These are phyloP conservation scores for Trichosporon sp. DNA, from an alignment of 1,284 basidiomycete species.

Conservation along the genomic window DNA sequence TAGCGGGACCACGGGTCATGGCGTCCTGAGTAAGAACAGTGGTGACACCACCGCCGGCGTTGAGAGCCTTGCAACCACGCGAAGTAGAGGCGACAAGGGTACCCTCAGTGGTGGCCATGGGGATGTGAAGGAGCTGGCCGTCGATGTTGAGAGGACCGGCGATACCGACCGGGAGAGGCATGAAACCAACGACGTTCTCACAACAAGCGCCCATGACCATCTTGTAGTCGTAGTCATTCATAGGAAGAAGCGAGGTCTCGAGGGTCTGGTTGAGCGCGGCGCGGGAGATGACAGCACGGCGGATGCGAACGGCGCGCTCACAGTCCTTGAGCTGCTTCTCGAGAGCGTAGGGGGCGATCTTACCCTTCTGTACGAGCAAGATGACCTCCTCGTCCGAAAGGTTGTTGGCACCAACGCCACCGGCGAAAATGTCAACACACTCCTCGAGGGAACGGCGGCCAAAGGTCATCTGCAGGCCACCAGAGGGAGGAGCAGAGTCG, in stretches of 20 bases:
- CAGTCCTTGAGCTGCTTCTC: conserved; percentile 89
- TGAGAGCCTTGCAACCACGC: conserved; percentile 96
- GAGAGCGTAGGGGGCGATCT: conserved; percentile 89
- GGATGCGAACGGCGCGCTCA: conserved; percentile 82
- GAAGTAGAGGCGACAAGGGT: conserved; percentile 97
- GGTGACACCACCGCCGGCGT: conserved; percentile 90
- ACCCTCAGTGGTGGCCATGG: conserved; percentile 99
- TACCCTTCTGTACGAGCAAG: conserved; percentile 83
- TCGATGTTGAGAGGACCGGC: conserved; percentile 95
- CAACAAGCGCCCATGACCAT: conserved; percentile 96
- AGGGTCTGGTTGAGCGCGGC: conserved; percentile 82
- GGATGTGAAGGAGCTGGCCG: conserved; percentile 81
- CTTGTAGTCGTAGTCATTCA: conserved; percentile 87
- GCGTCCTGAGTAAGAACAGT: conserved; percentile 91
- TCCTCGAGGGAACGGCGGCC: conserved; percentile 70
- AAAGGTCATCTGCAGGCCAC: conserved; percentile 22
- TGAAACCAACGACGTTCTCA: conserved; percentile 98
- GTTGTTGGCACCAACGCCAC: conserved; percentile 65
- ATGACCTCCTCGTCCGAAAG: conserved; percentile 94
- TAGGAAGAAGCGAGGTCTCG: conserved; percentile 80
- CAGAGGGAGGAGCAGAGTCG: conserved; percentile 21
- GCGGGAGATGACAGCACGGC: conserved; percentile 88
- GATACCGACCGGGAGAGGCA: conserved; percentile 93
- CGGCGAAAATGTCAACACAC: conserved; percentile 82
- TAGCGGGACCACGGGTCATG: conserved; percentile 97